Evolutionary conservation across 148 eudicot species (phyloP).

Genomic region (Fagopyrum tataricum): DNA sequence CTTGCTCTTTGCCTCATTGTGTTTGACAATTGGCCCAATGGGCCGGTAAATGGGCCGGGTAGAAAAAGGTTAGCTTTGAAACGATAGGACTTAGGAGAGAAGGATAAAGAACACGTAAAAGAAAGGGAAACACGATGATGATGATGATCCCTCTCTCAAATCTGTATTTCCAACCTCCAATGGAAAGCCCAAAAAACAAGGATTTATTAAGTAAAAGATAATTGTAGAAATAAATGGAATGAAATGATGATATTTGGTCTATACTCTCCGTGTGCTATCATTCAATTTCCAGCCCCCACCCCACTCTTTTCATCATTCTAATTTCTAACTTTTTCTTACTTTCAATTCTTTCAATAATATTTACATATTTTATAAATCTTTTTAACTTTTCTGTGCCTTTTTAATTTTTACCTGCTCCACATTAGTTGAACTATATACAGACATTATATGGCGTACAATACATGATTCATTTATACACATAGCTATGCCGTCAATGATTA

Average conservation of each 20-base stretch:
- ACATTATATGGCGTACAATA: no score
- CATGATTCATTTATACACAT: no score
- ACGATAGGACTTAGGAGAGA: background rate
- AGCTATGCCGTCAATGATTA: no score
- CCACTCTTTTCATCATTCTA: conserved; percentile 13
- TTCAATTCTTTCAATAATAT: no score
- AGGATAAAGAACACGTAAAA: conserved; percentile 21
- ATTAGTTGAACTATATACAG: no score
- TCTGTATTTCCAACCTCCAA: background rate
- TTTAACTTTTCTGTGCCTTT: no score
- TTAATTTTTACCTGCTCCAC: no score
- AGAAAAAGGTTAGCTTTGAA: background rate
- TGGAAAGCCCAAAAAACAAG: background rate
- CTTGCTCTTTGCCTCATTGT: background rate
- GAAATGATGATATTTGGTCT: background rate
- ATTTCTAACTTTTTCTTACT: background rate
- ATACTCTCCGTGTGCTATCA: conserved; percentile 3
- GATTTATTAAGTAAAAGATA: background rate
- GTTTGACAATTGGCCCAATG: background rate
- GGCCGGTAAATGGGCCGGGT: background rate
- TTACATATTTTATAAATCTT: no score
- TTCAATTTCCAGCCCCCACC: background rate
- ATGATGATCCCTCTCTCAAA: conserved; percentile 14
- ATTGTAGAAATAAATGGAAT: background rate
- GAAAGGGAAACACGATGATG: conserved; percentile 30